Evolutionary conservation across 805 yeast species (phyloP).

Genomic region (Saturnispora serradocipensis): DNA sequence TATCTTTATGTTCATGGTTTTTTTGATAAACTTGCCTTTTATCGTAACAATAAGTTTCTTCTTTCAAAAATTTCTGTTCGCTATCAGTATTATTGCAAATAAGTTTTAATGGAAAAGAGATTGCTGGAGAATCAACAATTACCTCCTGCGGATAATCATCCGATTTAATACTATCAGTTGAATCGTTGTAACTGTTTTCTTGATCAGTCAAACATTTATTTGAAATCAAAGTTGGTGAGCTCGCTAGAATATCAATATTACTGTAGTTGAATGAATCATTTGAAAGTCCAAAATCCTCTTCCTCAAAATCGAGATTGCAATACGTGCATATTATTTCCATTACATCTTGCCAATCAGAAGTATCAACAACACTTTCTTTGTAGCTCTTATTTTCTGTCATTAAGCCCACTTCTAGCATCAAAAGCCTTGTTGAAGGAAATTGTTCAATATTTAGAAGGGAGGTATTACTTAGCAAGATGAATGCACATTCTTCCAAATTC

Average conservation of each 20-base stretch:
- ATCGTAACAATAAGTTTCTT: constrained; percentile 5
- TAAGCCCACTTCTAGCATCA: constrained; percentile 23
- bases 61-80: constrained; percentile 12
- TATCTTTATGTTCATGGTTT: background rate
- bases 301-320: constrained; percentile 28
- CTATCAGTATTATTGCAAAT: constrained; percentile 1
- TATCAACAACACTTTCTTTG: constrained; percentile 15
- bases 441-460: constrained; percentile 13
- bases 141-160: background rate
- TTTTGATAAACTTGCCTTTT: background rate
- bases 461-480: constrained; percentile 22
- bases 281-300: constrained; percentile 19
- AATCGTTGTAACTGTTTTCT: too few relatives aligned
- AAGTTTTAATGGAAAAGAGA: background rate
- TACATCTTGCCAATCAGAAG: constrained; percentile 28
- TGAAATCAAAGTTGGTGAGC: background rate
- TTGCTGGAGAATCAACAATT: background rate
- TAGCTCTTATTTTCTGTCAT: constrained; percentile 7
- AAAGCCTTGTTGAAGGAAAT: constrained; percentile 16
- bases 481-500: constrained; percentile 12
- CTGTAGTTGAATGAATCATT: background rate
- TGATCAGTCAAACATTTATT: background rate
- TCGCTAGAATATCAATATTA: background rate
- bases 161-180: background rate
- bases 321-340: constrained; percentile 28